Evolutionary conservation across 2,329 filamentous ascomycete species (phyloP).

Genomic region (Stagonosporopsis tanaceti): DNA sequence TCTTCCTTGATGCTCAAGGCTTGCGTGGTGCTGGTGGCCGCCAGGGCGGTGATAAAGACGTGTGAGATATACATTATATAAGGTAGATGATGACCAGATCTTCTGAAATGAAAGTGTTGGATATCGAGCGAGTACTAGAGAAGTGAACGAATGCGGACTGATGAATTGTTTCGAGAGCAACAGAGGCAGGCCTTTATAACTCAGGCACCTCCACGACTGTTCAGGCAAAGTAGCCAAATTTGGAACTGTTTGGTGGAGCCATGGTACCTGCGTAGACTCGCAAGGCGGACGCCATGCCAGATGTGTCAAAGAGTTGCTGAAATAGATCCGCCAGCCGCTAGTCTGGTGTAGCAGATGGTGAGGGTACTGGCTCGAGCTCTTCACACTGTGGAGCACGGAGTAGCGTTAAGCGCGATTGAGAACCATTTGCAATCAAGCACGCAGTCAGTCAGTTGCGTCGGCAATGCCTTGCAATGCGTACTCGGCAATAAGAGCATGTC

Average conservation of each 20-base stretch:
- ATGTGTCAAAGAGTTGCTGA: slow-evolving; percentile 16
- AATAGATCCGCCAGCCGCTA: slow-evolving; percentile 26
- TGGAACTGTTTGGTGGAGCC: slow-evolving; percentile 16
- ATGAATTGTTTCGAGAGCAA: slow-evolving; percentile 17
- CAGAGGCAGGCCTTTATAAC: slow-evolving; percentile 31
- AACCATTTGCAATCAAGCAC: slow-evolving; percentile 24
- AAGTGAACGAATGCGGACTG: slow-evolving; percentile 24
- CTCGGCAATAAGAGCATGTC: not conserved
- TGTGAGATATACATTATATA: slow-evolving; percentile 48
- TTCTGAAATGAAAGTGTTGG: slow-evolving; percentile 18
- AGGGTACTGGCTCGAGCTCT: slow-evolving; percentile 23
- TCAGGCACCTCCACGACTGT: slow-evolving; percentile 5
- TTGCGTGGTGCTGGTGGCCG: slow-evolving; percentile 35
- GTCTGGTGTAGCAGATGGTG: slow-evolving; percentile 29
- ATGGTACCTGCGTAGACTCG: slow-evolving; percentile 18
- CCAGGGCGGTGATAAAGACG: slow-evolving; percentile 35
- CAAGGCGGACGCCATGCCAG: slow-evolving; percentile 19
- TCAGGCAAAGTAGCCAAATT: slow-evolving; percentile 27
- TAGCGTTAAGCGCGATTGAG: slow-evolving; percentile 21
- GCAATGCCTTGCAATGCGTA: slow-evolving; percentile 11
- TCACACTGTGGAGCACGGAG: slow-evolving; percentile 21
- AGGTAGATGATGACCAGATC: slow-evolving; percentile 9
- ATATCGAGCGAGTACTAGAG: slow-evolving; percentile 7
- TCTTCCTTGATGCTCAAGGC: slow-evolving; percentile 36
- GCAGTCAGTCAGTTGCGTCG: slow-evolving; percentile 24